Conservation (phyloP, 169 alveolate species). For the Blepharisma undulans region DNA sequence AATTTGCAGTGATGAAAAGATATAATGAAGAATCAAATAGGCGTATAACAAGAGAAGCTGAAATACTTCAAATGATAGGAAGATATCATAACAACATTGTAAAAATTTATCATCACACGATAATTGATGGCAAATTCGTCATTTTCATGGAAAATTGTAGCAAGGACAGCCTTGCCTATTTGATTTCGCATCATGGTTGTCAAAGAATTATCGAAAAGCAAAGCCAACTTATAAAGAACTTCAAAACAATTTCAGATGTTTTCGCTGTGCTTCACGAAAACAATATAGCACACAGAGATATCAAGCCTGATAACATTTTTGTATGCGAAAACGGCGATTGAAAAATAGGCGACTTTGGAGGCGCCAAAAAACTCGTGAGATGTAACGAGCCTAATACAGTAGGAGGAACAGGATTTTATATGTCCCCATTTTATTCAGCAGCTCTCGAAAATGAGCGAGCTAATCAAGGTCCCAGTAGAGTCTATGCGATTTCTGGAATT, state of each 20-base stretch:
- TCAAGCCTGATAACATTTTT: constrained; percentile 68
- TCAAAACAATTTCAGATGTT: background rate
- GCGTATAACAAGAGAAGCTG: background rate
- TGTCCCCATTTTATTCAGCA: background rate
- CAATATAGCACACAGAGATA: constrained; percentile 61
- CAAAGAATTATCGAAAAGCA: background rate
- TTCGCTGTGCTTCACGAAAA: background rate
- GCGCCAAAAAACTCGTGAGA: constrained; percentile 31
- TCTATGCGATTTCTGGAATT: background rate
- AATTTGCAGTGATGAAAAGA: background rate
- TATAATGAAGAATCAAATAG: background rate
- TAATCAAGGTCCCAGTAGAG: too few species aligned
- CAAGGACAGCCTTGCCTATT: background rate
- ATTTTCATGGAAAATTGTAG: background rate
- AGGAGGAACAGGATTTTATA: background rate
- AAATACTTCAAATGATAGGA: background rate
- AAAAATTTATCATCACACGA: background rate
- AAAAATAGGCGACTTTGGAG: constrained; percentile 69
- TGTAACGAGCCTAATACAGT: background rate
- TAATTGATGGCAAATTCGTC: background rate
- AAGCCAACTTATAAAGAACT: background rate
- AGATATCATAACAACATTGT: background rate
- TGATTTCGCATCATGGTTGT: background rate
- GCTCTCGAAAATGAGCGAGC: too few species aligned
- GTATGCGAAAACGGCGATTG: constrained; percentile 37